phyloP scores from a whole-genome alignment of 257 asterid species.

The Solanum dulcamara region DNA sequence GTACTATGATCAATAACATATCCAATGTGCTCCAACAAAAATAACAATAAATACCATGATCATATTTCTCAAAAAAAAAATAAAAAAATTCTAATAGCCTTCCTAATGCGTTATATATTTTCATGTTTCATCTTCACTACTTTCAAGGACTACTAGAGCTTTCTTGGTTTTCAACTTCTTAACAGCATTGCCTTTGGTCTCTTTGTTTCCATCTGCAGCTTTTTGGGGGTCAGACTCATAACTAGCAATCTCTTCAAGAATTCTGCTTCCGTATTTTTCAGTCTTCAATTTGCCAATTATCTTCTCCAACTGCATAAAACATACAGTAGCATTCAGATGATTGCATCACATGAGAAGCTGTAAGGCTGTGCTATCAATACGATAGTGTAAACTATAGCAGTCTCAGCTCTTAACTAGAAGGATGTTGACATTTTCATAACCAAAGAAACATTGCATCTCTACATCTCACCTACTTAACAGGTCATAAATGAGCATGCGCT shows the following conservation, averaged over 20 bases:
- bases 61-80: neutral
- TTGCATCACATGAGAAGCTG: neutral
- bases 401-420: neutral
- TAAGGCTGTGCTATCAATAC: neutral
- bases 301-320: constrained; percentile 64
- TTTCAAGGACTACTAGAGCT: constrained; percentile 47
- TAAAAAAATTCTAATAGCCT: neutral
- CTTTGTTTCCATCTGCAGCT: constrained; percentile 20
- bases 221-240: constrained; percentile 24
- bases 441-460: neutral
- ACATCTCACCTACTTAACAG: neutral
- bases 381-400: neutral
- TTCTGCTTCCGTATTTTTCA: constrained; percentile 55
- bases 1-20: neutral
- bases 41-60: neutral
- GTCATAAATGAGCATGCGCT: neutral
- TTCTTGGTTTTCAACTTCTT: constrained; percentile 45
- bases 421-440: neutral
- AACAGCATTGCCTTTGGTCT: constrained; percentile 13
- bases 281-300: constrained; percentile 81
- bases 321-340: neutral
- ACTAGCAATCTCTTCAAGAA: constrained; percentile 42
- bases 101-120: neutral
- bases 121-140: constrained; percentile 73
- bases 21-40: neutral